phyloP scores from a whole-genome alignment of 768 basidiomycete genomes.

The Calvatia gigantea region DNA sequence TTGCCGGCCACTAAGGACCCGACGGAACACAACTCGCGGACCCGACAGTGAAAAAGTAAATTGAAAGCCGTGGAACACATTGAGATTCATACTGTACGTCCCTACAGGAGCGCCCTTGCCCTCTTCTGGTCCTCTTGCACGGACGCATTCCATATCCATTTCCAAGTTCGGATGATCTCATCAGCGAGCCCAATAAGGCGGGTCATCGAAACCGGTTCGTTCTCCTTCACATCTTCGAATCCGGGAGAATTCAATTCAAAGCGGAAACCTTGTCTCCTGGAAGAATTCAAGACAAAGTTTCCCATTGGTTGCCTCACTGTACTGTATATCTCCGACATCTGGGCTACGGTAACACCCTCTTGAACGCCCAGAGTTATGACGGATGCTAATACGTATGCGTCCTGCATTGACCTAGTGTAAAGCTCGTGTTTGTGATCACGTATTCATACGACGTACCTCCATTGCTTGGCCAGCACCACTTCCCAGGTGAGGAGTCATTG shows the following conservation, averaged over 20 bases:
- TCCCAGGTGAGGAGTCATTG: slow-evolving; percentile 45
- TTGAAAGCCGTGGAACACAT: too few relatives aligned
- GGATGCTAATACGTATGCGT: slow-evolving; percentile 26
- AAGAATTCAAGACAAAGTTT: slow-evolving; percentile 21
- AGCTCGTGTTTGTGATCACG: neutral
- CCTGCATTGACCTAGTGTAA: slow-evolving; percentile 15
- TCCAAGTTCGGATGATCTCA: neutral
- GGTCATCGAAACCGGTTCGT: slow-evolving; percentile 5
- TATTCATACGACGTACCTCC: slow-evolving; percentile 24
- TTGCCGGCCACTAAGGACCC: too few relatives aligned
- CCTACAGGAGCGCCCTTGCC: neutral
- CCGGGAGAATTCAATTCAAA: slow-evolving; percentile 19
- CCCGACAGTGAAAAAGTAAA: too few relatives aligned
- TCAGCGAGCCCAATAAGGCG: neutral
- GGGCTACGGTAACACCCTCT: slow-evolving; percentile 23
- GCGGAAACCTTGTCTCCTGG: slow-evolving; percentile 18
- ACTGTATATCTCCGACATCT: slow-evolving; percentile 21
- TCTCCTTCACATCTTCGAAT: slow-evolving; percentile 15
- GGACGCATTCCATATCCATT: slow-evolving; percentile 4
- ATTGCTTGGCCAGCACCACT: slow-evolving; percentile 48
- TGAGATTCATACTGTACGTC: too few relatives aligned
- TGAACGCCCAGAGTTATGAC: slow-evolving; percentile 17
- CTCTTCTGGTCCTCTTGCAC: slow-evolving; percentile 5
- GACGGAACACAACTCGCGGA: too few relatives aligned
- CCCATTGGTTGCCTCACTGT: slow-evolving; percentile 35